phyloP scores from a whole-genome alignment of 2,329 filamentous ascomycete species.

The Phialophora chinensis region DNA sequence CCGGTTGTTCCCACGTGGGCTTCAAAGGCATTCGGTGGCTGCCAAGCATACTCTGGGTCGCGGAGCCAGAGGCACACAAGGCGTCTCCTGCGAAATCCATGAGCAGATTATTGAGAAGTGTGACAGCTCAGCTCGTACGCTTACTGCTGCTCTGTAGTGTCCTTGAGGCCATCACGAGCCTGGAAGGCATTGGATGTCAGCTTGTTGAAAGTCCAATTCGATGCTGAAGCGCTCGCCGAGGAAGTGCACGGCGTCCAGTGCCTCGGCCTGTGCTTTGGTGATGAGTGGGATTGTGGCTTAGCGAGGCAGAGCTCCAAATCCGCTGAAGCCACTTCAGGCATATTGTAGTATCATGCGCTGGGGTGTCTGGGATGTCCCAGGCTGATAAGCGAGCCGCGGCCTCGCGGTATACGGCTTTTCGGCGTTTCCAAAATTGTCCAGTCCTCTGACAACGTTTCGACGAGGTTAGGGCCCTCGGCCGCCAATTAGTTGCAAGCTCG shows the following conservation, averaged over 20 bases:
- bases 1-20: conserved; percentile 51
- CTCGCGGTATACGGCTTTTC: too few species aligned
- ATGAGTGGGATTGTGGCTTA: conserved; percentile 54
- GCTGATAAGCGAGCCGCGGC: too few species aligned
- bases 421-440: too few species aligned
- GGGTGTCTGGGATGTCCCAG: too few species aligned
- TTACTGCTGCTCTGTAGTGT: conserved; percentile 49
- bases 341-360: too few species aligned
- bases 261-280: conserved; percentile 60
- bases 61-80: conserved; percentile 56
- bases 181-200: conserved; percentile 61
- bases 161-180: conserved; percentile 55
- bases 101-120: neutral
- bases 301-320: conserved; percentile 52
- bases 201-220: conserved; percentile 53
- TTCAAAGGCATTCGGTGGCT: conserved; percentile 48
- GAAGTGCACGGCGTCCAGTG: conserved; percentile 59
- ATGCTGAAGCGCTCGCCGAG: conserved; percentile 53
- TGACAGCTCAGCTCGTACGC: conserved; percentile 27
- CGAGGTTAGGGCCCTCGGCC: too few species aligned
- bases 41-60: conserved; percentile 55
- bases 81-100: conserved; percentile 47
- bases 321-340: too few species aligned
- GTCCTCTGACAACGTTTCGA: too few species aligned
- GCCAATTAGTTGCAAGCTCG: too few species aligned